Base-by-base conservation (phyloP, 2,329 filamentous ascomycete species). In the Aciculosporium take region DNA sequence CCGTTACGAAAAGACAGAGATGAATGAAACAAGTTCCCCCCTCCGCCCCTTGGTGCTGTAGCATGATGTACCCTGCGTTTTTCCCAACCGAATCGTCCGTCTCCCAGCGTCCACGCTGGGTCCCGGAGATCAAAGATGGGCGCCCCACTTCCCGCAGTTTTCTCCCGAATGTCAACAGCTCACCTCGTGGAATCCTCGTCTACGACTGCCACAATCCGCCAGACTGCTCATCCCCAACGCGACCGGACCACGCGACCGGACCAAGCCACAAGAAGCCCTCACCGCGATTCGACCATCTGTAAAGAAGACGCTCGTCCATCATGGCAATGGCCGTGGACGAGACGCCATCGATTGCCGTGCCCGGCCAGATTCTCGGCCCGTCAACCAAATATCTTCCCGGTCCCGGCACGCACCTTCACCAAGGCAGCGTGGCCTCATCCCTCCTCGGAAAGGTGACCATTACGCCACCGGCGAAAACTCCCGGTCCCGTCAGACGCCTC, bases 381-480 rank as follows among this genome's bases (percentile, higher is more conserved):
- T 62, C 70, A 15, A 67, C 72, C 42, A 74, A 76, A 49, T 88
- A 81, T 61, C 63, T 71, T 31, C 73, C 86, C 23, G 89, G 89
- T 12, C 69, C 84, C 9, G 91, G 89, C 49, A 94, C 87, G 0
- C 86, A 96, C 60, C 69, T 94, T 49, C 73, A 85, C 63, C 70
- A 81, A 48, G 70, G 76, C 47, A 74, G 79, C 44, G 74, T 95
- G 51, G 82, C 82, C 59, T 80, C 88, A 45, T 94, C 88, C 17
- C 78, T 95, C 46, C 74, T 87, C 38, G 89, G 88, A 37, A 72
- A 73, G 31, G 74, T 89, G 47, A 62, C 68, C 44, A 63, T 81
- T 45, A 64, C 66, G 23, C 63, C 68, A 39, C 63, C 68, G 2
- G 61, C 59, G 50, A 69, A 62, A 45, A 53, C 60, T 37, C 60